Conservation (phyloP, 306 rosid species). For the Casuarina equisetifolia region DNA sequence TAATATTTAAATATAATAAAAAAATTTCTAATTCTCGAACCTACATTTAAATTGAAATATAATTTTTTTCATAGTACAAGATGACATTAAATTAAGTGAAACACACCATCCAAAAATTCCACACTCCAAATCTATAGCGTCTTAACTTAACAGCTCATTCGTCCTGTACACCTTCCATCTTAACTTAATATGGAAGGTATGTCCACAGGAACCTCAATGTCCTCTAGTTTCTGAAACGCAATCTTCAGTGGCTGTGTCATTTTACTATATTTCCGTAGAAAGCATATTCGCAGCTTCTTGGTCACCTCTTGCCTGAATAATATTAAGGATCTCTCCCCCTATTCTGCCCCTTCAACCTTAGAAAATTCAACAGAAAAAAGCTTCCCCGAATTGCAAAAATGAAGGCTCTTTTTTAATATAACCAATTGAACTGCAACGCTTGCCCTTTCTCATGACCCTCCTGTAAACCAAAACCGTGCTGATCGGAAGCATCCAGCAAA, state of each 20-base stretch:
- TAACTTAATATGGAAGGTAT: conserved; percentile 52
- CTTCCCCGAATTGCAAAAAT: conserved; percentile 51
- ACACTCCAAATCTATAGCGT: too few relatives aligned
- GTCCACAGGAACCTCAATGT: conserved; percentile 89
- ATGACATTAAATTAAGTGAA: too few relatives aligned
- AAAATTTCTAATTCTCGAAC: too few relatives aligned
- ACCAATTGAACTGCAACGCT: conserved; percentile 95
- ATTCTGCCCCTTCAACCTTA: conserved; percentile 89
- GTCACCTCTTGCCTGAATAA: conserved; percentile 90
- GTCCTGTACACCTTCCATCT: too few relatives aligned
- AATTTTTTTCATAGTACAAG: too few relatives aligned
- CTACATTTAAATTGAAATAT: too few relatives aligned
- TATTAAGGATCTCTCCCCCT: conserved; percentile 75
- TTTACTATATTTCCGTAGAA: conserved; percentile 54
- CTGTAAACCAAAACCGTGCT: conserved; percentile 76
- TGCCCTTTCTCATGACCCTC: conserved; percentile 99
- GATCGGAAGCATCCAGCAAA: conserved; percentile 97
- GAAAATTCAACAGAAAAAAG: conserved; percentile 76
- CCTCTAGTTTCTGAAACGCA: conserved; percentile 68
- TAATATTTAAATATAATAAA: too few relatives aligned
- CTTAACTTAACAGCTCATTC: too few relatives aligned
- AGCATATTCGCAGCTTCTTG: conserved; percentile 75
- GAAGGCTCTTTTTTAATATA: conserved; percentile 79
- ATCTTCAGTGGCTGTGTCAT: conserved; percentile 61
- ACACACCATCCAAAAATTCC: too few relatives aligned